These are phyloP conservation scores for Aschersonia sp. DNA, from an alignment of 2,329 filamentous ascomycete species.

Conservation along the genomic window DNA sequence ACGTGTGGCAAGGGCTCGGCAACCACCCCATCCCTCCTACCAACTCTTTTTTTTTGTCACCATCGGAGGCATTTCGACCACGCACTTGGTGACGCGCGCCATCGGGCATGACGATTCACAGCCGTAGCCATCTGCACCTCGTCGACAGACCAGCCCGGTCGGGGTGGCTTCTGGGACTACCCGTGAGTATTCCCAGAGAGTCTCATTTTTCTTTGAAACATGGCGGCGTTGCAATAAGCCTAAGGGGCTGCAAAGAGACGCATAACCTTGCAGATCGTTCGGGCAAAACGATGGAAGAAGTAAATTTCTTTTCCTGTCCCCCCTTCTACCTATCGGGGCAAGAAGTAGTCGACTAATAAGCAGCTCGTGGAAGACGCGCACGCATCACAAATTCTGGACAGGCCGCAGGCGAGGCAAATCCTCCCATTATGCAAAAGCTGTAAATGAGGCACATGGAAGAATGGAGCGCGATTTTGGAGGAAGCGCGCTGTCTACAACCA, in stretches of 20 bases:
- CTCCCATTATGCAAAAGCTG: too few relatives aligned
- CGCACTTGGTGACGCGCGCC: neutral
- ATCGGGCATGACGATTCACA: neutral
- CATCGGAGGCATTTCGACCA: neutral
- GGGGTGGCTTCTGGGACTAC: neutral
- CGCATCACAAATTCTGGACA: too few relatives aligned
- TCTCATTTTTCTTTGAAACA: neutral
- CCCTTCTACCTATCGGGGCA: too few relatives aligned
- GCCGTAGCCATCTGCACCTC: neutral
- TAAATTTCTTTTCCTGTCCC: neutral
- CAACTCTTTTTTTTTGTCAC: neutral
- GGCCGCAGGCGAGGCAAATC: too few relatives aligned
- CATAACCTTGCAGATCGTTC: neutral
- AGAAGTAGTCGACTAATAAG: too few relatives aligned
- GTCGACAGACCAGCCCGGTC: neutral
- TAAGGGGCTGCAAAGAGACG: neutral
- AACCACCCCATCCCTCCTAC: neutral
- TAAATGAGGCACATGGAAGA: too few relatives aligned
- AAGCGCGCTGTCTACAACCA: too few relatives aligned
- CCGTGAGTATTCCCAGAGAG: neutral
- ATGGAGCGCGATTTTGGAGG: too few relatives aligned
- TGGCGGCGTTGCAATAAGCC: neutral
- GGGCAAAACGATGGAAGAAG: neutral
- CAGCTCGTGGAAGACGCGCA: too few relatives aligned
- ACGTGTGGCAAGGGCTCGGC: neutral